Base-by-base conservation (phyloP, 2,329 filamentous ascomycete genomes). In the Pyricularia pennisetigena region DNA sequence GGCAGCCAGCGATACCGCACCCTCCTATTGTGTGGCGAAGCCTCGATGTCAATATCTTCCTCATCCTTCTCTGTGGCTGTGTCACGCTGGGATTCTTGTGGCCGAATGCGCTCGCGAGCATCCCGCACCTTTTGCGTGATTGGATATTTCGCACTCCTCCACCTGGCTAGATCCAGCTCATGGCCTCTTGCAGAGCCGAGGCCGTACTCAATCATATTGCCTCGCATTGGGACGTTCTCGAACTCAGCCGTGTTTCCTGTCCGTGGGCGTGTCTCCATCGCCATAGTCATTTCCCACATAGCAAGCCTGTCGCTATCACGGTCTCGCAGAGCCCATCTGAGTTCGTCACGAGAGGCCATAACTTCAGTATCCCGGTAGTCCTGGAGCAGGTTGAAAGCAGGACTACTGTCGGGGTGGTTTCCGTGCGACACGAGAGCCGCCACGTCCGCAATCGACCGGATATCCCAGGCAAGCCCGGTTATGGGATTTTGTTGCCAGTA, bases 401-500 rank as follows among this genome's bases (percentile, higher is more conserved):
- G 59, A 28, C 59, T 62, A 1, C n/a, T 62, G 26, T 62, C 59
- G 59, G 59, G 59, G 59, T 62, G 59, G 12, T 62, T 62, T 23
- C 63, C 63, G 69, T 90, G 86, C 71, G 92, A 89, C 29, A 97
- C 83, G 12, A 97, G 82, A 1, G 90, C 86, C 62, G 95, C 84
- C 54, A 97, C 80, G 75, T 97, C 93, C 3, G 91, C 94, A 8
- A 97, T 81, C 28, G 89, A 94, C 64, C 90, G 84, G 2, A 93
- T 86, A 75, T 97, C 93, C 94, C 94, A 97, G 74, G 90, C 85
- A 70, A 97, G 81, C 0, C 93, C 93, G 0, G 93, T 96, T 16
- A 35, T 24, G 41, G 54, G n/a, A 24, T 59, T 62, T n/a, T 8
- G 35, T 72, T 83, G 84, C 79, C 94, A 92, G 71, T 87, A 90